Conservation (phyloP, 169 alveolate genomes). For the Plasmodium inui region DNA sequence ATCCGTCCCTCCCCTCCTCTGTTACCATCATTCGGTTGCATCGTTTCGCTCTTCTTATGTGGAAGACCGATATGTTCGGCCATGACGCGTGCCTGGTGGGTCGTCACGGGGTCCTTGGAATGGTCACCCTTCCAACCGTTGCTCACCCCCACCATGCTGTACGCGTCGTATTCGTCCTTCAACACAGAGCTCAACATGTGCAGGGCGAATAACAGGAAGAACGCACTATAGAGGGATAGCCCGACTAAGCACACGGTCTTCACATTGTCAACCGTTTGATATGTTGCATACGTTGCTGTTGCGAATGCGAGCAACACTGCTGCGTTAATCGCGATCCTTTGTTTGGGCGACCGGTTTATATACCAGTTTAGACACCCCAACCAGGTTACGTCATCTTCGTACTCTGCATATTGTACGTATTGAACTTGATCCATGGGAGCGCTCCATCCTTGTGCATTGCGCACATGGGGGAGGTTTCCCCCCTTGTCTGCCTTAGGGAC, state of each 20-base stretch:
- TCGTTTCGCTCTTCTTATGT: background rate
- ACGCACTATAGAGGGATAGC: conserved; percentile 25
- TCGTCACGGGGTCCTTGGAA: background rate
- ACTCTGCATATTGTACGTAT: background rate
- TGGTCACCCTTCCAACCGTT: background rate
- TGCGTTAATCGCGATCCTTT: conserved; percentile 15
- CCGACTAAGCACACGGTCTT: conserved; percentile 26
- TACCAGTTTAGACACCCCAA: conserved; percentile 8
- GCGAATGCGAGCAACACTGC: background rate
- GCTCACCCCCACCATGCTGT: background rate
- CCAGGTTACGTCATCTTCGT: conserved; percentile 2
- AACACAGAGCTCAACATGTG: conserved; percentile 47
- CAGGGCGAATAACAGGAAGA: conserved; percentile 29
- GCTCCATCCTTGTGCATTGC: background rate
- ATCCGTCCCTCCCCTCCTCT: background rate
- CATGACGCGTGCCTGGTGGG: background rate
- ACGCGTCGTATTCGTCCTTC: conserved; percentile 16
- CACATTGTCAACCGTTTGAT: conserved; percentile 4
- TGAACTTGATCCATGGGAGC: background rate
- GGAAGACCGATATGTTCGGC: background rate
- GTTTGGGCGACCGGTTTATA: conserved; percentile 5
- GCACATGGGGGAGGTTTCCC: background rate
- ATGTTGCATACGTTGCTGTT: conserved; percentile 13
- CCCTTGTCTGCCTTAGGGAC: background rate
- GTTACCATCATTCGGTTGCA: background rate